Conservation (phyloP, 2,329 filamentous ascomycete genomes). For the Incumbomyces lentus region DNA sequence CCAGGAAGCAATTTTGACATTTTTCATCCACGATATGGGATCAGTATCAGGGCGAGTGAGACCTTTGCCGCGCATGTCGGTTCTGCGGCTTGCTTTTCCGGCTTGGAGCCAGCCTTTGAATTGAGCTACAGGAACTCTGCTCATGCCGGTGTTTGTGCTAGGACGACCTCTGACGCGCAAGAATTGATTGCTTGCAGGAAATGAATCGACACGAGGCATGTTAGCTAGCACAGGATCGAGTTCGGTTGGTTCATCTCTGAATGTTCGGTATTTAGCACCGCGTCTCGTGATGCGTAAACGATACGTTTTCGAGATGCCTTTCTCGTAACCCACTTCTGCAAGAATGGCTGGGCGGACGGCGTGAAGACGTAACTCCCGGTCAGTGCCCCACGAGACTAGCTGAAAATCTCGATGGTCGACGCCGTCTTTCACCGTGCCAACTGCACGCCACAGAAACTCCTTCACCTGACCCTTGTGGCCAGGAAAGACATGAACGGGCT, state of each 20-base stretch:
- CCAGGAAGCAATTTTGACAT: conserved; percentile 49
- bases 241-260: conserved; percentile 58
- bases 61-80: conserved; percentile 39
- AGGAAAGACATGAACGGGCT: conserved; percentile 42
- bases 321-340: conserved; percentile 60
- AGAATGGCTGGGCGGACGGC: conserved; percentile 57
- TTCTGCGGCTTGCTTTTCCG: conserved; percentile 38
- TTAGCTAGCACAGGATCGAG: conserved; percentile 28
- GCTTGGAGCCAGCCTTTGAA: conserved; percentile 33
- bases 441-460: conserved; percentile 80
- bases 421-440: conserved; percentile 58
- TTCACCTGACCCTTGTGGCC: conserved; percentile 60
- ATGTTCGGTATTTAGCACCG: conserved; percentile 76
- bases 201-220: conserved; percentile 18
- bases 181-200: conserved; percentile 8
- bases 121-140: conserved; percentile 41
- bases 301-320: conserved; percentile 54
- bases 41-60: conserved; percentile 42
- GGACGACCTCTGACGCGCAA: conserved; percentile 16
- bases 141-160: conserved; percentile 35
- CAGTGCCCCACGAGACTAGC: conserved; percentile 83
- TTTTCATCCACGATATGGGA: conserved; percentile 55
- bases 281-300: conserved; percentile 66
- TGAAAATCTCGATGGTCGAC: conserved; percentile 82
- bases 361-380: conserved; percentile 71